These are phyloP conservation scores for Capsella rubella DNA, from an alignment of 441 rosid genomes.

Conservation along the genomic window DNA sequence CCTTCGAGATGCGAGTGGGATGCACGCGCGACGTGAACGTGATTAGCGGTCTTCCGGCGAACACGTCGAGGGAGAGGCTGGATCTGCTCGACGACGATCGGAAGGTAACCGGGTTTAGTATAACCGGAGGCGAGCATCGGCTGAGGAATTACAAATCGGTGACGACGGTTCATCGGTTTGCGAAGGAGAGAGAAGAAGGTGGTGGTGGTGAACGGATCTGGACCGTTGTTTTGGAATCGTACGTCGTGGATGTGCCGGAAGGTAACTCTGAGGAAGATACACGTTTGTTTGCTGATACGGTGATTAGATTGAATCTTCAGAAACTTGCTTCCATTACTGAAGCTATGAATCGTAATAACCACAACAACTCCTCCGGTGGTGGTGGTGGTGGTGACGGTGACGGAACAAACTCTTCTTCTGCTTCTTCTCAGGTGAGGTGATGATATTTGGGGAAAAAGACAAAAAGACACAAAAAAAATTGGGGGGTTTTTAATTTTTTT, in stretches of 20 bases:
- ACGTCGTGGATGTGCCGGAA: conserved; percentile 54
- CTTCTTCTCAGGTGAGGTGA: conserved; percentile 25
- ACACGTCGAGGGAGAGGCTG: conserved; percentile 73
- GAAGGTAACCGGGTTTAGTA: conserved; percentile 67
- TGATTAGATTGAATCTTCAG: conserved; percentile 52
- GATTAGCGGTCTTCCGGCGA: conserved; percentile 77
- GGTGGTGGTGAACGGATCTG: conserved; percentile 13
- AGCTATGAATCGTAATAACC: conserved; percentile 27
- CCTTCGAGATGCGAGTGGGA: conserved; percentile 60
- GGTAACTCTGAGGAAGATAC: conserved; percentile 61
- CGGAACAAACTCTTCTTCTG: conserved; percentile 1
- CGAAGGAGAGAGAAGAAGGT: conserved; percentile 9
- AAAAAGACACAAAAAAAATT: not conserved
- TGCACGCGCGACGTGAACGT: conserved; percentile 70
- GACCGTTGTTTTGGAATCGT: conserved; percentile 53
- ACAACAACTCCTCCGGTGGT: not conserved
- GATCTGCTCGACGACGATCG: conserved; percentile 69
- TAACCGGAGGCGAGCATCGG: conserved; percentile 72
- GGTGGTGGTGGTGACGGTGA: not conserved
- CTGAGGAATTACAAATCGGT: conserved; percentile 54
- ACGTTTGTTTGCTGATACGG: conserved; percentile 53
- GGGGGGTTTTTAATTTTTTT: not conserved
- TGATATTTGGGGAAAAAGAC: not conserved
- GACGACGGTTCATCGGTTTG: conserved; percentile 52
- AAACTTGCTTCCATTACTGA: conserved; percentile 50